A percentile compares a stretch with the other conserved stretches of the same genome.
Conservation (phyloP, 371 early-diverging fungal genomes). For the Dichotomocladium elegans region DNA sequence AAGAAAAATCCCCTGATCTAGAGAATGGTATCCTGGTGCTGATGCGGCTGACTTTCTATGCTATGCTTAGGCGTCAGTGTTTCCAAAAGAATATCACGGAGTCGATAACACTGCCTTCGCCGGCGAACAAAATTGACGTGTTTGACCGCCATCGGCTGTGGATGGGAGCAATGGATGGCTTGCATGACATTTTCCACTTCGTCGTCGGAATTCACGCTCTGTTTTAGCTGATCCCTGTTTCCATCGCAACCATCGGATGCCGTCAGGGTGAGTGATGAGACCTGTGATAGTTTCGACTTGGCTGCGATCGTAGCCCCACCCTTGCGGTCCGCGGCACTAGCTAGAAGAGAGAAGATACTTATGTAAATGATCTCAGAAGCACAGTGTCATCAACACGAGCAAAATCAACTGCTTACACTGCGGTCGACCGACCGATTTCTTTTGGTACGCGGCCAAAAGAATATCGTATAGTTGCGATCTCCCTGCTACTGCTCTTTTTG, state of each 20-base stretch:
- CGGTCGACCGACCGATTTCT: constrained; percentile 51
- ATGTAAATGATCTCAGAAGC: no score
- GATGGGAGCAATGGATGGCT: constrained; percentile 48
- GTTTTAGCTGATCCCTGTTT: no score
- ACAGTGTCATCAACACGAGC: no score
- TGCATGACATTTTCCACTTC: constrained; percentile 60
- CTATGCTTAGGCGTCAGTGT: constrained; percentile 54
- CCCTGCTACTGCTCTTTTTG: constrained; percentile 74
- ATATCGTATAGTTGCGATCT: constrained; percentile 74
- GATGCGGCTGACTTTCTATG: background rate
- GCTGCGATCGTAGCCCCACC: no score
- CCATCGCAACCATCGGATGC: no score
- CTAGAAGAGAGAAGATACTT: no score
- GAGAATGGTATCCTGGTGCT: no score
- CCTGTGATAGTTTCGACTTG: no score
- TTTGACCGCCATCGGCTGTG: constrained; percentile 54
- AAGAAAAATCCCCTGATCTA: no score
- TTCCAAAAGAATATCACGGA: constrained; percentile 65
- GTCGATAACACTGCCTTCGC: constrained; percentile 56
- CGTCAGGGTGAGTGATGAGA: no score
- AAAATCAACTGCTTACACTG: constrained; percentile 25
- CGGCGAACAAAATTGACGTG: constrained; percentile 52
- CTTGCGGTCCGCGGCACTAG: no score
- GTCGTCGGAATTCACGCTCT: constrained; percentile 56
- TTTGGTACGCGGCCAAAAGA: constrained; percentile 63